Conservation (phyloP, 352 stramenopile species). For the Phytopythium litorale region DNA sequence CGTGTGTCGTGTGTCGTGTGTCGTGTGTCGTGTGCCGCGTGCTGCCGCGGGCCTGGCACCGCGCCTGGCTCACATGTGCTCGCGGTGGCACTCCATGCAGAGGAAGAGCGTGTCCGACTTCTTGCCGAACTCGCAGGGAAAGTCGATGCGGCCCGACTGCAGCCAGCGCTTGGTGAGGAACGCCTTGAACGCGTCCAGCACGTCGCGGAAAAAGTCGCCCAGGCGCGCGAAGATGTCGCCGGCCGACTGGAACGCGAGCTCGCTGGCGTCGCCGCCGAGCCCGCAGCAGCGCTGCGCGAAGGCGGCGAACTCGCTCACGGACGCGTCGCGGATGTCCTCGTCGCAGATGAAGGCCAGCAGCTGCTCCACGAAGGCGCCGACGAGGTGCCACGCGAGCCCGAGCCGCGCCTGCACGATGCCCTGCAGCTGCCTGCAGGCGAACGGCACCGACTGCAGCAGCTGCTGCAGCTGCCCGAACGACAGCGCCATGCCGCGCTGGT, state of each 20-base stretch:
- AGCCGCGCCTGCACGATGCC: conserved; percentile 48
- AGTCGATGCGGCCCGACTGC: conserved; percentile 45
- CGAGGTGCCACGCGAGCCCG: conserved; percentile 60
- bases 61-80: conserved; percentile 43
- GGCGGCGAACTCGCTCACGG: conserved; percentile 48
- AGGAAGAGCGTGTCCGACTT: conserved; percentile 73
- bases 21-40: neutral
- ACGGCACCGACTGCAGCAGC: conserved; percentile 59
- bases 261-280: conserved; percentile 14
- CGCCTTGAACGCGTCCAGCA: conserved; percentile 62
- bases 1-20: too few relatives aligned
- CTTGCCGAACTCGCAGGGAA: conserved; percentile 78
- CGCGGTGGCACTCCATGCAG: conserved; percentile 82
- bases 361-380: conserved; percentile 56
- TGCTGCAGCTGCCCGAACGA: conserved; percentile 58
- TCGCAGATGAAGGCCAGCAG: conserved; percentile 66
- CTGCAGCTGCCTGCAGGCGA: conserved; percentile 62
- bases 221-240: conserved; percentile 65
- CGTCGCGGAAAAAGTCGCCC: conserved; percentile 56
- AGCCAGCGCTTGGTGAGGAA: conserved; percentile 64
- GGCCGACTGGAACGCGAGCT: conserved; percentile 9
- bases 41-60: neutral
- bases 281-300: conserved; percentile 40
- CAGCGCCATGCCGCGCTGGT: conserved; percentile 33
- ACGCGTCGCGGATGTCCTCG: conserved; percentile 69